Evolutionary conservation across 2,329 filamentous ascomycete species (phyloP).

Genomic region (Blastomyces gilchristii): DNA sequence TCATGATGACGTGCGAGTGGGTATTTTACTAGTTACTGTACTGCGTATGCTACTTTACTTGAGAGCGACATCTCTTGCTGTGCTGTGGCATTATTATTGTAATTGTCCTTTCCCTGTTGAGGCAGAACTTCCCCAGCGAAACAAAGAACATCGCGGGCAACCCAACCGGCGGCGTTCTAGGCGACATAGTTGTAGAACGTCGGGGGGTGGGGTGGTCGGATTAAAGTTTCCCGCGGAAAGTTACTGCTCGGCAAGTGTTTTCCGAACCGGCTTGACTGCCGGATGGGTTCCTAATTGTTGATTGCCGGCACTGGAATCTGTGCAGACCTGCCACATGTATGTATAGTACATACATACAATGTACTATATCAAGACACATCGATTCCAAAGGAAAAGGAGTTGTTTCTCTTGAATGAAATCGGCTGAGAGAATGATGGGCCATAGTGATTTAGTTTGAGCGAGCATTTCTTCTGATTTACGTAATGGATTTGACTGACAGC

Average conservation of each 20-base stretch:
- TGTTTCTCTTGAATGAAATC: neutral
- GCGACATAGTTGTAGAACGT: no score
- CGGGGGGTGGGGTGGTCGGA: neutral
- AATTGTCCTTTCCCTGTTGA: neutral
- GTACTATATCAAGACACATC: no score
- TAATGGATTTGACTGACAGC: neutral
- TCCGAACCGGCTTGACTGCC: neutral
- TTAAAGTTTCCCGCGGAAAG: constrained; percentile 5
- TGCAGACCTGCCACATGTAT: no score
- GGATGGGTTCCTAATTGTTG: neutral
- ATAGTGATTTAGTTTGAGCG: neutral
- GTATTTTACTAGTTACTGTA: no score
- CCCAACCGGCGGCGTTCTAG: neutral
- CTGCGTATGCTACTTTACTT: no score
- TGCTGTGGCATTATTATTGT: no score
- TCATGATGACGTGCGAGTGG: no score
- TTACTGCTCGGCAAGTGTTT: neutral
- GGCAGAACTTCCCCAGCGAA: neutral
- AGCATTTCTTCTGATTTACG: no score
- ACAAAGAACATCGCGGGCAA: neutral
- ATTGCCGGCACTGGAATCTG: no score
- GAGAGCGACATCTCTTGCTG: no score
- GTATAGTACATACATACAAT: no score
- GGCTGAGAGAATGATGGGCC: neutral
- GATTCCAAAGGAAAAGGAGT: no score